phyloP scores from a whole-genome alignment of 164 flowering plant genomes.

The Warburgia ugandensis region DNA sequence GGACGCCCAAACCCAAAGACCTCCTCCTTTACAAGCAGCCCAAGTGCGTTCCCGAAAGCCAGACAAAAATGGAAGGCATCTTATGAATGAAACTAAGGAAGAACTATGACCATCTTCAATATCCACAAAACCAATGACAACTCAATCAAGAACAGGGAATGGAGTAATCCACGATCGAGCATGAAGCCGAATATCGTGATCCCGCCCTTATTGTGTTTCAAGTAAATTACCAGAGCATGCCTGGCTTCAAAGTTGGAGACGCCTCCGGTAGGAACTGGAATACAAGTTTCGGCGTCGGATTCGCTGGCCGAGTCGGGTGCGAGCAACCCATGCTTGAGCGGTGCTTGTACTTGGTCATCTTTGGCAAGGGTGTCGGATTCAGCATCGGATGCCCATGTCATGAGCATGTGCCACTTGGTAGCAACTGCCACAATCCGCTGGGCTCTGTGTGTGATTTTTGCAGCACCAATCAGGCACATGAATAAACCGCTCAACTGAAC shows the following conservation, averaged over 20 bases:
- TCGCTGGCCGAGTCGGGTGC: constrained; percentile 5
- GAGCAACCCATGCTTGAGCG: neutral
- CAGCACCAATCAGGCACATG: constrained; percentile 65
- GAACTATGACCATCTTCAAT: constrained; percentile 61
- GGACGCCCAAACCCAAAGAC: no score
- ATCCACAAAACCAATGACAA: constrained; percentile 77
- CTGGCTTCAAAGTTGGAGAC: constrained; percentile 47
- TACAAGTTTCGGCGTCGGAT: constrained; percentile 10
- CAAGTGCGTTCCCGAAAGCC: no score
- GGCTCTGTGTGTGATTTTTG: constrained; percentile 84
- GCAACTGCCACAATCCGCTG: constrained; percentile 62
- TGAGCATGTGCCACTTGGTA: constrained; percentile 67
- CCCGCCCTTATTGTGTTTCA: constrained; percentile 71
- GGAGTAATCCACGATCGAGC: constrained; percentile 70
- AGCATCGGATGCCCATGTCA: constrained; percentile 19
- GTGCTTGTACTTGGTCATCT: constrained; percentile 2
- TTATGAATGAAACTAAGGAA: constrained; percentile 21
- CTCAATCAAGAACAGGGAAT: constrained; percentile 64
- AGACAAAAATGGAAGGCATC: no score
- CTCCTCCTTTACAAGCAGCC: no score
- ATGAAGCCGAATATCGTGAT: constrained; percentile 74
- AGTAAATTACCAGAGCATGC: constrained; percentile 72
- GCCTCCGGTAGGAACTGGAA: constrained; percentile 19
- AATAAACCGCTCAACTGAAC: constrained; percentile 68
- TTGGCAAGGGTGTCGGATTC: constrained; percentile 2